Conservation (phyloP, 108 stramenopile species). For the Nitzschia sp. region DNA sequence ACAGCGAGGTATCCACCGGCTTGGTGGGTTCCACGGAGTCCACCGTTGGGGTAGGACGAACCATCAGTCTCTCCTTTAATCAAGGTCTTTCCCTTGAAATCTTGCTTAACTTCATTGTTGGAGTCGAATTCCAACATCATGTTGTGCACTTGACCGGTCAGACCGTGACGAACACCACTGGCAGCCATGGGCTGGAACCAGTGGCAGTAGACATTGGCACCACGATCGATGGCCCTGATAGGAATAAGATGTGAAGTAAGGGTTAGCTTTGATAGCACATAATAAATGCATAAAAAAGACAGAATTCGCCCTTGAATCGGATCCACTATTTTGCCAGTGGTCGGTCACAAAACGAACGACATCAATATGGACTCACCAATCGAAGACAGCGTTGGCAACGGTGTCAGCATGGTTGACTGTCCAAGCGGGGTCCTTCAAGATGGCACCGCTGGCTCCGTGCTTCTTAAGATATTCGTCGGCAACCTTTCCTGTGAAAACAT, state of each 20-base stretch:
- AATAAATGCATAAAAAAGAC: too few relatives aligned
- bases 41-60: slow-evolving; percentile 94
- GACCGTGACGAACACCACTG: slow-evolving; percentile 90
- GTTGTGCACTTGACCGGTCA: slow-evolving; percentile 93
- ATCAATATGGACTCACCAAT: slow-evolving; percentile 90
- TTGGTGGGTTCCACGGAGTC: slow-evolving; percentile 91
- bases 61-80: slow-evolving; percentile 95
- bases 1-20: slow-evolving; percentile 93
- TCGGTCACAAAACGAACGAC: too few relatives aligned
- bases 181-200: slow-evolving; percentile 96
- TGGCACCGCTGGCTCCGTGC: slow-evolving; percentile 72
- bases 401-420: slow-evolving; percentile 75
- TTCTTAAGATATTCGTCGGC: slow-evolving; percentile 91
- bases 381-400: slow-evolving; percentile 90
- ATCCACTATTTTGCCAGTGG: too few relatives aligned
- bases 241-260: slow-evolving; percentile 1
- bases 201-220: slow-evolving; percentile 94
- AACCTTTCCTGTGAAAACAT: slow-evolving; percentile 85
- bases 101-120: slow-evolving; percentile 74
- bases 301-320: too few relatives aligned
- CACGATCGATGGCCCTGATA: slow-evolving; percentile 87
- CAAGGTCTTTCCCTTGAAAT: slow-evolving; percentile 93
- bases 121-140: slow-evolving; percentile 92
- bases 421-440: slow-evolving; percentile 86
- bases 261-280: not conserved